These are phyloP conservation scores for Fusarium mangiferae DNA, from an alignment of 2,329 filamentous ascomycete genomes.

Conservation along the genomic window DNA sequence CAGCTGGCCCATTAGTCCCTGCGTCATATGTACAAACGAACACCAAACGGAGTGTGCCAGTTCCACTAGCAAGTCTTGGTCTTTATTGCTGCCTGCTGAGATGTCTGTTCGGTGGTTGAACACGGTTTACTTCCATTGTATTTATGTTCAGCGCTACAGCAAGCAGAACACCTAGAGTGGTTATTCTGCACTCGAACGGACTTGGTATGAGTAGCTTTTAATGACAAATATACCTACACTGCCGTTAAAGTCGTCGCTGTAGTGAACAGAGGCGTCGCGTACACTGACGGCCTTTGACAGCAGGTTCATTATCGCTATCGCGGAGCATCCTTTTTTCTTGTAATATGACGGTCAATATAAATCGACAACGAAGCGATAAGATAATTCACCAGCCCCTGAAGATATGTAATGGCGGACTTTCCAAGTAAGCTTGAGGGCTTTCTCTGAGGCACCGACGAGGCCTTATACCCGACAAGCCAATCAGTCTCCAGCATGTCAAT, in stretches of 20 bases:
- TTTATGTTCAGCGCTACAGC: accelerated
- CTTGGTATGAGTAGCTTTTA: accelerated
- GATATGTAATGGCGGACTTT: no score
- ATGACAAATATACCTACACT: accelerated
- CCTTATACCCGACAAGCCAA: no score
- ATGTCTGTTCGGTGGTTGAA: neutral
- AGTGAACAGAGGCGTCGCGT: neutral
- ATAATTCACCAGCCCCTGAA: no score
- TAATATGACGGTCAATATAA: no score
- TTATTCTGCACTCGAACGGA: accelerated
- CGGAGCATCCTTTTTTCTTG: no score
- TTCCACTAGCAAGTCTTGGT: neutral
- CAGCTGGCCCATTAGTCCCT: no score
- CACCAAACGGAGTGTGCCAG: accelerated
- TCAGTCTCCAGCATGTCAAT: no score
- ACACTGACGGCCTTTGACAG: neutral
- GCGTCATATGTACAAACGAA: neutral
- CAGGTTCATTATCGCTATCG: accelerated
- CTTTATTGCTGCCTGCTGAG: neutral
- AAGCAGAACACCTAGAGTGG: accelerated
- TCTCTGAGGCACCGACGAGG: no score
- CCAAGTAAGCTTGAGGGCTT: no score
- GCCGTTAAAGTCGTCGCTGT: accelerated
- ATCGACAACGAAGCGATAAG: no score
- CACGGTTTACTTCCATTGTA: accelerated